Percentiles rank a stretch among this genome's conserved stretches.
These are phyloP conservation scores for Cairneyella variabilis DNA, from an alignment of 495 filamentous ascomycete species.

Conservation along the genomic window DNA sequence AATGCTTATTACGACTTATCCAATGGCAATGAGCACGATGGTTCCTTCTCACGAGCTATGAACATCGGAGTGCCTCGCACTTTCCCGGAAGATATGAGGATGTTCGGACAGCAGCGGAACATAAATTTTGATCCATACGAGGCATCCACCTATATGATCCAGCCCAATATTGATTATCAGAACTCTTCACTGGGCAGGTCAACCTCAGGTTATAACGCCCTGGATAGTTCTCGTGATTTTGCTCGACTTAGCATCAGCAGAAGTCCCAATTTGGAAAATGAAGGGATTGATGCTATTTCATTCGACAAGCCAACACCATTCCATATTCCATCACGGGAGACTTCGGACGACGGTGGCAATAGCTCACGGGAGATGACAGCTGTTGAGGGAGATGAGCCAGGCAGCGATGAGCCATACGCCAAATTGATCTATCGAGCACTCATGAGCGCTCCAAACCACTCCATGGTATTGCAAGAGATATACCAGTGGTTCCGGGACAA, in stretches of 20 bases:
- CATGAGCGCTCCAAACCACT: slow-evolving; percentile 54
- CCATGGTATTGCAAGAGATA: slow-evolving; percentile 78
- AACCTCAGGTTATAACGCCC: background rate
- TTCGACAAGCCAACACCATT: slow-evolving; percentile 6
- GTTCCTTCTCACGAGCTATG: background rate
- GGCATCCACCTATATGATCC: slow-evolving; percentile 10
- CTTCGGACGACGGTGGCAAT: slow-evolving; percentile 16
- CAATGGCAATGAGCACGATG: background rate
- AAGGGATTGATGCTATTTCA: background rate
- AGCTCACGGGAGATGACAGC: slow-evolving; percentile 25
- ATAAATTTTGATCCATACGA: slow-evolving; percentile 1
- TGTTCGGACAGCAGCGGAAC: slow-evolving; percentile 1
- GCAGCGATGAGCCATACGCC: slow-evolving; percentile 67
- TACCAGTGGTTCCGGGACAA: slow-evolving; percentile 87
- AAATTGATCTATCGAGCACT: slow-evolving; percentile 77
- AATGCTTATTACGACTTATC: slow-evolving; percentile 19
- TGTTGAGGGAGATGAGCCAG: slow-evolving; percentile 18
- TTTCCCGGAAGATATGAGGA: slow-evolving; percentile 6
- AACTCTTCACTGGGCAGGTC: background rate
- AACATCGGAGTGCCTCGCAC: slow-evolving; percentile 14
- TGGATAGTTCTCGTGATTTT: slow-evolving; percentile 12
- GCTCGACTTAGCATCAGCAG: slow-evolving; percentile 15
- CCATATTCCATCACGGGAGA: slow-evolving; percentile 11
- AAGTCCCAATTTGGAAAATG: slow-evolving; percentile 16
- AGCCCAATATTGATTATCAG: background rate